phyloP scores from a whole-genome alignment of 345 rosid species.

The Gossypium herbaceum region DNA sequence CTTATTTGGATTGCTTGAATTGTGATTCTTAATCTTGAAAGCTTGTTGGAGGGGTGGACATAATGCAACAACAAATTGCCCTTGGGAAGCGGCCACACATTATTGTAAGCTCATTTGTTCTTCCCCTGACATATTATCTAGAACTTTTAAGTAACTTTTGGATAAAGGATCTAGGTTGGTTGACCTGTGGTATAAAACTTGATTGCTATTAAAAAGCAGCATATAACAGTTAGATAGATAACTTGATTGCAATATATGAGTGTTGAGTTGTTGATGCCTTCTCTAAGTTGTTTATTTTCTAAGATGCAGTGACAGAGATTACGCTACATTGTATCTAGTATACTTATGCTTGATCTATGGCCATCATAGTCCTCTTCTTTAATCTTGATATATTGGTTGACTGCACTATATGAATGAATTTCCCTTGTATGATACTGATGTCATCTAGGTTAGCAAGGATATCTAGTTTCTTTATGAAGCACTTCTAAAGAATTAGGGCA shows the following conservation, averaged over 20 bases:
- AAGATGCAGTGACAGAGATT: background rate
- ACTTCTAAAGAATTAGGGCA: background rate
- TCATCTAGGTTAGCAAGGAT: background rate
- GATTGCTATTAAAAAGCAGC: background rate
- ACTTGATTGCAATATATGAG: background rate
- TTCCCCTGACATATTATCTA: background rate
- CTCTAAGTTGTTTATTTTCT: background rate
- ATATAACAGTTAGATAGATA: background rate
- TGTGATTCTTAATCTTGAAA: slow-evolving; percentile 21
- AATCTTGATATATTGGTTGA: background rate
- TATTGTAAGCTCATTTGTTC: slow-evolving; percentile 42
- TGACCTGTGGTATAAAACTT: background rate
- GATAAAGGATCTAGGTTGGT: background rate
- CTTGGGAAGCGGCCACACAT: slow-evolving; percentile 85
- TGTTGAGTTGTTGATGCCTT: background rate
- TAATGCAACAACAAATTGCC: slow-evolving; percentile 69
- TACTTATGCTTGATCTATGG: background rate
- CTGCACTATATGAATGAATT: background rate
- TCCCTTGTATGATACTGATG: background rate
- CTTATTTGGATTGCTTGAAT: background rate
- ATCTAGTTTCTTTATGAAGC: background rate
- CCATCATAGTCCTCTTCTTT: background rate
- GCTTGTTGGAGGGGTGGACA: slow-evolving; percentile 98
- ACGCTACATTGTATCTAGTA: background rate
- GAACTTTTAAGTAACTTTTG: background rate